These are phyloP conservation scores for Aegilops bicornis DNA, from an alignment of 176 grass and related monocot genomes.

Conservation along the genomic window DNA sequence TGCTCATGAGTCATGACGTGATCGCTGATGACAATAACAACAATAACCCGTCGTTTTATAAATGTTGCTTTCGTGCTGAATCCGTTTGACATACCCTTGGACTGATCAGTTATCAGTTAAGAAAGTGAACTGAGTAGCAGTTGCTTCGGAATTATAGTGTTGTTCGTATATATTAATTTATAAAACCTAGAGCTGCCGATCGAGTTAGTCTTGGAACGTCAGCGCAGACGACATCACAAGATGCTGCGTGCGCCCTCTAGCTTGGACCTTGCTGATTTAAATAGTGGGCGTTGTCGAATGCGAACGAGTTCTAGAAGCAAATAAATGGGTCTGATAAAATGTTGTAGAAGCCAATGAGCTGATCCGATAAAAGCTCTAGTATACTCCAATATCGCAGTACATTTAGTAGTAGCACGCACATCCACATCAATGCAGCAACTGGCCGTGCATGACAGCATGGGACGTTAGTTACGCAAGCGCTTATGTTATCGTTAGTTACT, in stretches of 20 bases:
- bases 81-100: background rate
- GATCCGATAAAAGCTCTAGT: background rate
- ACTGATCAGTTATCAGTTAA: background rate
- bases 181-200: background rate
- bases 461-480: background rate
- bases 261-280: background rate
- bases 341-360: background rate
- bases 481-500: background rate
- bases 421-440: background rate
- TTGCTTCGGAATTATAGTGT: background rate
- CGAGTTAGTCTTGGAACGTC: background rate
- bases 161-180: no score
- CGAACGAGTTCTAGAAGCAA: background rate
- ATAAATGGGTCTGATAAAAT: background rate
- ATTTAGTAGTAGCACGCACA: background rate
- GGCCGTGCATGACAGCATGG: background rate
- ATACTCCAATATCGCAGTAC: background rate
- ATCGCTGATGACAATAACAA: background rate
- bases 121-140: background rate
- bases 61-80: background rate
- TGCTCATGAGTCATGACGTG: background rate
- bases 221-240: background rate
- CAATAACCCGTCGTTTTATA: background rate
- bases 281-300: background rate
- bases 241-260: background rate